Conservation (phyloP, 805 yeast species). For the Spathaspora arborariae region DNA sequence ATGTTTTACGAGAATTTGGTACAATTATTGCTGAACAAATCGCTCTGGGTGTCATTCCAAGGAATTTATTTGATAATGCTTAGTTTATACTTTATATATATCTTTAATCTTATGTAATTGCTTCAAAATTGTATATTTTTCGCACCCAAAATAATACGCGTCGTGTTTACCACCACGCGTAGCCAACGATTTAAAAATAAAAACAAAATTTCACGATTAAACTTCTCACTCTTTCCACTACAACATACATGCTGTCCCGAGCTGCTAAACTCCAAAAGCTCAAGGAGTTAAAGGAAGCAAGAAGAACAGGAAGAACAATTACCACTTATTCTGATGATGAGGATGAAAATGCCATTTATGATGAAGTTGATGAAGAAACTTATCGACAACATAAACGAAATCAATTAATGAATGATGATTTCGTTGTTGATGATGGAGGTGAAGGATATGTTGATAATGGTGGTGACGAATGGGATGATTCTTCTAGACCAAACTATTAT, state of each 20-base stretch:
- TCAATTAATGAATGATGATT: slow-evolving; percentile 82
- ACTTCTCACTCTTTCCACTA: background rate
- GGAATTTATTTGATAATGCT: slow-evolving; percentile 7
- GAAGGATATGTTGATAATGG: slow-evolving; percentile 94
- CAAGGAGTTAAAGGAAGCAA: slow-evolving; percentile 59
- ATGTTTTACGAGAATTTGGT: slow-evolving; percentile 16
- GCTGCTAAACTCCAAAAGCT: slow-evolving; percentile 41
- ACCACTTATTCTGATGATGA: slow-evolving; percentile 35
- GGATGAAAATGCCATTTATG: slow-evolving; percentile 64
- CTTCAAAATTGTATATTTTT: background rate
- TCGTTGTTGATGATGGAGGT: slow-evolving; percentile 91
- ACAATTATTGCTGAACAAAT: slow-evolving; percentile 15
- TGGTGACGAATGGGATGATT: slow-evolving; percentile 79
- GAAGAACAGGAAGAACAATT: slow-evolving; percentile 53
- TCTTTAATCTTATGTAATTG: background rate
- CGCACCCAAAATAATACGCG: slow-evolving; percentile 1
- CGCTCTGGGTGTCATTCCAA: slow-evolving; percentile 17
- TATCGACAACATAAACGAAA: slow-evolving; percentile 75
- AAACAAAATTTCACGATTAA: background rate
- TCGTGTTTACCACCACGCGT: background rate
- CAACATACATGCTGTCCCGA: slow-evolving; percentile 37
- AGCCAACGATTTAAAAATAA: background rate
- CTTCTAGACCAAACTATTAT: slow-evolving; percentile 45
- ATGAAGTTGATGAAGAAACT: slow-evolving; percentile 79
- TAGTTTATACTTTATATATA: background rate